Evolutionary conservation across 2,329 filamentous ascomycete species (phyloP).

Genomic region (Colletotrichum abscissum): DNA sequence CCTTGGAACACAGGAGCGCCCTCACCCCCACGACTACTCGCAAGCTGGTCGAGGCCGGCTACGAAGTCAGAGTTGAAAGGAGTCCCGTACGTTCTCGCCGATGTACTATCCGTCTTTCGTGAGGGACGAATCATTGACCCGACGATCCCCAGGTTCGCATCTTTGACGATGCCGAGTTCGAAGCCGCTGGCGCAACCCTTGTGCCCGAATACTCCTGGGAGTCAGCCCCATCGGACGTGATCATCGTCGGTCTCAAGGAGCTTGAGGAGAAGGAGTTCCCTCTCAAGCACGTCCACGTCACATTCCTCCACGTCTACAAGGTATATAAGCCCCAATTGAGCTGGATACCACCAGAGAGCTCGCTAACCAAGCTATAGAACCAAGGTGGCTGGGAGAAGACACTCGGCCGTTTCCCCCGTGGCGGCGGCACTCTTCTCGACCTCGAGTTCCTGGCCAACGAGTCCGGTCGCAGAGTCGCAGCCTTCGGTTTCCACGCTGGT

Average conservation of each 20-base stretch:
- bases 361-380: constrained; percentile 60
- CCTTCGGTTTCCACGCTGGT: constrained; percentile 80
- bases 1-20: background rate
- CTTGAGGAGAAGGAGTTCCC: constrained; percentile 78
- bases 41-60: constrained; percentile 75
- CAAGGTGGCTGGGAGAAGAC: constrained; percentile 84
- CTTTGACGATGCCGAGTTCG: constrained; percentile 71
- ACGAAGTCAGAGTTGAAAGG: constrained; percentile 75
- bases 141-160: constrained; percentile 58
- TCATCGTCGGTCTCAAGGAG: constrained; percentile 84
- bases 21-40: constrained; percentile 58
- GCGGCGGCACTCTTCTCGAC: constrained; percentile 82
- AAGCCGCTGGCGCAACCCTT: constrained; percentile 71
- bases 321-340: background rate
- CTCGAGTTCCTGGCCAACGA: constrained; percentile 87
- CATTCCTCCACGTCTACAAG: constrained; percentile 77
- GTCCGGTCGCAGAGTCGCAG: constrained; percentile 74
- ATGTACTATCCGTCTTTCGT: background rate
- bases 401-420: constrained; percentile 81
- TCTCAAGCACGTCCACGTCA: constrained; percentile 78
- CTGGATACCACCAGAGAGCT: background rate
- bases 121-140: background rate
- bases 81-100: constrained; percentile 57
- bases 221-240: constrained; percentile 73
- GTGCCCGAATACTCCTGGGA: constrained; percentile 76